phyloP scores from a whole-genome alignment of 2,329 filamentous ascomycete genomes.

The Alternaria panax region DNA sequence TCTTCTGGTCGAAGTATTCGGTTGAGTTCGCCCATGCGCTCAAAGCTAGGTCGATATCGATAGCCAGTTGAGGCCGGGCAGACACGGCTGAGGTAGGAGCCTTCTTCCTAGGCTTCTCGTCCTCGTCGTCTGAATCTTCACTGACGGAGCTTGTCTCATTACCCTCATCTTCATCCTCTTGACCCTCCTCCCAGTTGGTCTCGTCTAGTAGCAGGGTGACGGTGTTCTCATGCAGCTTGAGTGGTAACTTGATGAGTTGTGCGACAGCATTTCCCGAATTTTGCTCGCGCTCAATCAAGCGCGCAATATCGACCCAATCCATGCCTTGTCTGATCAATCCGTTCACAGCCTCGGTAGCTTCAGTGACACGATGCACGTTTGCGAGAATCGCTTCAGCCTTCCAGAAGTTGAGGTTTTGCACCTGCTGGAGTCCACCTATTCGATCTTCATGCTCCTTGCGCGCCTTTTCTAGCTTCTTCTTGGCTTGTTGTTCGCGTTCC shows the following conservation, averaged over 20 bases:
- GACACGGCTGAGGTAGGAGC: conserved; percentile 44
- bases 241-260: conserved; percentile 80
- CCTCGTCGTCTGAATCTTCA: conserved; percentile 67
- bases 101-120: conserved; percentile 59
- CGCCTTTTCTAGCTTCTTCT: conserved; percentile 84
- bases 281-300: conserved; percentile 87
- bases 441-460: conserved; percentile 83
- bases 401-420: conserved; percentile 81
- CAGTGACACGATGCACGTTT: conserved; percentile 88
- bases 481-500: conserved; percentile 82
- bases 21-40: conserved; percentile 89
- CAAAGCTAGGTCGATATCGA: conserved; percentile 85
- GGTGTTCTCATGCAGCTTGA: conserved; percentile 89
- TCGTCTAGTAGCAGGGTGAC: conserved; percentile 82
- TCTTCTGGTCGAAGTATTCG: conserved; percentile 91
- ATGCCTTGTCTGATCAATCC: conserved; percentile 91
- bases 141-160: conserved; percentile 71
- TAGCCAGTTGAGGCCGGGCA: conserved; percentile 61
- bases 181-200: conserved; percentile 68
- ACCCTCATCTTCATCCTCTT: conserved; percentile 64
- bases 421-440: conserved; percentile 81
- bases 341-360: conserved; percentile 91
- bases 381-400: conserved; percentile 92
- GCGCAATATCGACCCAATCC: conserved; percentile 94
- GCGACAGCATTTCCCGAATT: conserved; percentile 83